Evolutionary conservation across 495 filamentous ascomycete species (phyloP), one percentile per base, ranked within the genome.

Genomic region (Lentithecium fluviatile): DNA sequence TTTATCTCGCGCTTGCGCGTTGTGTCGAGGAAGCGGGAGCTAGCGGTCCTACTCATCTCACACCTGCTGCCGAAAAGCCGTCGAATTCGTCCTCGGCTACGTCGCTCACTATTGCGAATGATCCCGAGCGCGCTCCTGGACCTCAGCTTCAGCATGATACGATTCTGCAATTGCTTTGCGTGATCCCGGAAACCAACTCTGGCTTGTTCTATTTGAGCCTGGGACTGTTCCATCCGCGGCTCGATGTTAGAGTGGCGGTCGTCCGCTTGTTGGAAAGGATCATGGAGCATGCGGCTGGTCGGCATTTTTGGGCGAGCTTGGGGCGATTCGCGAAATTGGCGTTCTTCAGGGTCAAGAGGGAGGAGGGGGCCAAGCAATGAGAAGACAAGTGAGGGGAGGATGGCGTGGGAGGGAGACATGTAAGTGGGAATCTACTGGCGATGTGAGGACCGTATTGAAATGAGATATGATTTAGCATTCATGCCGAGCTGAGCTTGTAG

Each of bases 121-220:
- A 43, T 13, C 34, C 48, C 36, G 46, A 25, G n/a, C 55, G 50
- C 24, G 20, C 12, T 21, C 59, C 65, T 20, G n/a, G 48, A 17
- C 45, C 46, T n/a, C 55, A 68, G 40, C 32, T 64, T n/a, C 64
- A 65, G 36, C 95, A 96, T 73, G 88, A 90, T 62, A 90, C 91
- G 54, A 90, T 96, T 56, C 91, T 88, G 69, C 86, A 96, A 66
- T 79, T 96, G n/a, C 79, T 97, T 23, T 87, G 83, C 15, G 87
- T 92, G 24, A 85, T 91, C 2, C 91, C 91, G 7, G 91, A 95
- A 76, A 88, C 83, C 45, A 88, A 93, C 62, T 88, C 88, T 0
- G 94, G 94, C 0, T 79, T 99, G 20, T 97, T 97, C 74, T 96
- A 96, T 65, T 73, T 99, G 32, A 87, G 86, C 38, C 82, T 97